Base-by-base conservation (phyloP, 2,329 filamentous ascomycete genomes). In the Macrophomina phaseolina region DNA sequence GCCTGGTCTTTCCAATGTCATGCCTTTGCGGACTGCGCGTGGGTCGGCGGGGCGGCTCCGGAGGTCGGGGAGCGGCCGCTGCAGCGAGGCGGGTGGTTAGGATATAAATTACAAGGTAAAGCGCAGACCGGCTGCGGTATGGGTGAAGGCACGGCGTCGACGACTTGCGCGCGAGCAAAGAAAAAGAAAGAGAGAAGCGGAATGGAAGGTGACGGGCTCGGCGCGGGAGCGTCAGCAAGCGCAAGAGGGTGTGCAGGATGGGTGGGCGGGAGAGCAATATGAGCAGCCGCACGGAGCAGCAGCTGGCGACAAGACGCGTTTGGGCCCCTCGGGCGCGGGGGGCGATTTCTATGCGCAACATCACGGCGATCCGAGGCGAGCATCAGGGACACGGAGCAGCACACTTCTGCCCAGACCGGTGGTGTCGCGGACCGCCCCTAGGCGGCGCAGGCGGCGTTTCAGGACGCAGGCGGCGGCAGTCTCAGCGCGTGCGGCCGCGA, bases 301-400 rank as follows among this genome's bases (percentile, higher is more conserved):
- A n/a, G 51, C 63, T 65, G 63, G 63, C 63, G 63, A 56, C 63
- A 16, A 46, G 49, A 64, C 34, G 36, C 36, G 61, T 62, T 62
- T 62, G 58, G 58, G 58, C 58, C 58, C 58, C 58, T 62, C 58
- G 58, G 28, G 30, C 30, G 42, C 30, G 32, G 58, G 58, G 36
- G n/a, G 4, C 9, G 42, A 30, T 23, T 49, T 32, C 56, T 28
- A 61, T 61, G 56, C 56, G 56, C 56, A 61, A 61, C 56, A 61
- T 61, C 42, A 36, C 42, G 56, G 56, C 56, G 56, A 61, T 61
- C 56, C 58, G n/a, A 18, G 40, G 56, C 56, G 56, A 46, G 51
- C 51, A 18, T 30, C 48, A 51, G 48, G 6, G 28, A 51, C 23
- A 23, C 23, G 23, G 23, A 23, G 23, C 23, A 23, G 23, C 49